phyloP scores from a whole-genome alignment of 345 rosid species.

The Erysimum cheiranthoides region DNA sequence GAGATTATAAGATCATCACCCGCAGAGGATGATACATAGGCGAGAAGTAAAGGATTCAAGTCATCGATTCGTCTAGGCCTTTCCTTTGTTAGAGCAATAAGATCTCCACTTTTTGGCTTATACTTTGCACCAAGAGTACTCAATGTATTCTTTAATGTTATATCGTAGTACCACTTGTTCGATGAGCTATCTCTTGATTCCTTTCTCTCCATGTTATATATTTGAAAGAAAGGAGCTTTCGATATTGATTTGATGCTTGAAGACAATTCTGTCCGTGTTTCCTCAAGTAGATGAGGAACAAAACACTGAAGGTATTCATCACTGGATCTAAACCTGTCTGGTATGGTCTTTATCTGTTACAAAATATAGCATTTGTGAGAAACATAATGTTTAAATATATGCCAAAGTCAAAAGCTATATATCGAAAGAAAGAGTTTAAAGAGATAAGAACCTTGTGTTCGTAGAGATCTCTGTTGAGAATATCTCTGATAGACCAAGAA shows the following conservation, averaged over 20 bases:
- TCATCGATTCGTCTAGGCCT: constrained; percentile 43
- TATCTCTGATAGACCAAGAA: constrained; percentile 51
- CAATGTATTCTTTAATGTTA: not conserved
- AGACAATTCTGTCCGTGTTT: constrained; percentile 46
- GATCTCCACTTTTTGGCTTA: constrained; percentile 51
- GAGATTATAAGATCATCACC: not conserved
- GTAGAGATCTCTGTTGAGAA: constrained; percentile 46
- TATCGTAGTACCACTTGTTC: constrained; percentile 4
- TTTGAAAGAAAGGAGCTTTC: constrained; percentile 20
- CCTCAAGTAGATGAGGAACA: constrained; percentile 48
- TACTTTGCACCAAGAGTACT: constrained; percentile 15
- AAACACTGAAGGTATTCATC: constrained; percentile 44
- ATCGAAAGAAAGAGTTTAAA: not conserved
- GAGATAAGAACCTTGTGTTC: constrained; percentile 35
- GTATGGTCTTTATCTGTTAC: constrained; percentile 46
- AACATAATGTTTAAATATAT: not conserved
- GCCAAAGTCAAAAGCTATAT: not conserved
- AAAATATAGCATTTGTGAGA: not conserved
- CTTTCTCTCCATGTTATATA: not conserved
- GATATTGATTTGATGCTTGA: constrained; percentile 38
- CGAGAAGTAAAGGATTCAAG: constrained; percentile 40
- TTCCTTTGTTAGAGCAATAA: constrained; percentile 46
- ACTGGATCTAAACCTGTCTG: constrained; percentile 37
- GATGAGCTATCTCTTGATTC: not conserved
- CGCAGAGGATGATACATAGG: constrained; percentile 24